Base-by-base conservation (phyloP, 2,329 filamentous ascomycete species). In the Fusarium papillatum region DNA sequence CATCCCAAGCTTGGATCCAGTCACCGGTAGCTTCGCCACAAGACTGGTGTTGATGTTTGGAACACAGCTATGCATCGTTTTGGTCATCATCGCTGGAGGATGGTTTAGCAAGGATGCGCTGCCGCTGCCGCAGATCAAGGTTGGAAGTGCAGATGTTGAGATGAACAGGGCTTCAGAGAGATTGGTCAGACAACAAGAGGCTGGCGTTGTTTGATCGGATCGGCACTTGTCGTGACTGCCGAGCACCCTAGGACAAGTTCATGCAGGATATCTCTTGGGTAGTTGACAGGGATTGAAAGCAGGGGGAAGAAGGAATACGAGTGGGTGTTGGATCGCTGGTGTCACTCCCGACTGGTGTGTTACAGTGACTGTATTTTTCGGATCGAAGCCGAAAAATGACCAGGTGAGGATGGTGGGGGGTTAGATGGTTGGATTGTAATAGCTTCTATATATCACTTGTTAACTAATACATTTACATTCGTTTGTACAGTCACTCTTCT, bases 41-140 rank as follows among this genome's bases (percentile, higher is more conserved):
- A 53, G 62, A n/a, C 43, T 69, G 19, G 65, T 69, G 29, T 13
- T 48, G 5, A 64, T 64, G 62, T 69, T 69, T 39, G 53, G 31
- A 22, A 31, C 59, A 10, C 68, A 69, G 22, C 53, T 66, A 4
- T 46, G 17, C 19, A 55, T 69, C 5, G 63, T 66, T 5, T n/a
- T 41, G 8, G 29, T 43, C 8, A 57, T 59, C 14, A n/a, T 61
- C 5, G 11, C n/a, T 22, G 68, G 62, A 10, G 68, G 68, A 4
- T 69, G 68, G 68, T 41, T 61, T 8, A 66, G 68, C 53, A 66
- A 59, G 26, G 41, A 41, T 38, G 63, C n/a, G 11, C n/a, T 24
- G 36, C 22, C 43, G 5, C 29, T 29, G 22, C 34, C 41, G 31
- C 41, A 53, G 24, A 48, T 64, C 29, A 64, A 34, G 17, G 62